Evolutionary conservation across 208 protist species (phyloP).

Genomic region (Leishmania guyanensis): DNA sequence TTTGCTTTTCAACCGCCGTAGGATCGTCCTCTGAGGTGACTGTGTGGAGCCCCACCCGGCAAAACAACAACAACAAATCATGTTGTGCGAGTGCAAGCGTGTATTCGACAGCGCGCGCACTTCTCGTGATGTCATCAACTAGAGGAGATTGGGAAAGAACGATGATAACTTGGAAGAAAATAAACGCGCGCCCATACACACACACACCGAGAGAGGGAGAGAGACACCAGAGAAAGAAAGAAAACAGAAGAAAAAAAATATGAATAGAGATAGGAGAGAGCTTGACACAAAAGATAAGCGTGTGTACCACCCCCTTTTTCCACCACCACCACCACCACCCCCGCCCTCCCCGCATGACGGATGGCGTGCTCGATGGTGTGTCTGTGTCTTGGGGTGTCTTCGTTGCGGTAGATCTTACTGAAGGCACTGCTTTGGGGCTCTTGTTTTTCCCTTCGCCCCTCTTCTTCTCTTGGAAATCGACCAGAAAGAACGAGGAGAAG

Average conservation of each 20-base stretch:
- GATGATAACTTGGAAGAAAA: neutral
- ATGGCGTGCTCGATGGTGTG: neutral
- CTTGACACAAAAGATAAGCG: neutral
- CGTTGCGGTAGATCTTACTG: neutral
- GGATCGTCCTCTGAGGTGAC: neutral
- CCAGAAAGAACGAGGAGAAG: neutral
- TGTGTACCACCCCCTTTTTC: neutral
- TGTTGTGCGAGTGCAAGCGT: neutral
- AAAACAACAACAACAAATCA: neutral
- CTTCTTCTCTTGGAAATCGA: neutral
- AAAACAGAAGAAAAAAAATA: slow-evolving; percentile 1
- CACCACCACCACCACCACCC: too few relatives aligned
- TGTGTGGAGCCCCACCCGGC: neutral
- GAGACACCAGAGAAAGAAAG: slow-evolving; percentile 2
- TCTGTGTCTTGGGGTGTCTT: neutral
- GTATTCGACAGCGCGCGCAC: neutral
- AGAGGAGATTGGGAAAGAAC: neutral
- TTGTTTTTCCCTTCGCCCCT: neutral
- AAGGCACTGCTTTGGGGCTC: neutral
- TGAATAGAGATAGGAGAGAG: neutral
- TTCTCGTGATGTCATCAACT: neutral
- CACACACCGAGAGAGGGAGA: neutral
- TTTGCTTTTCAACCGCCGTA: neutral
- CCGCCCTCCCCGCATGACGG: neutral
- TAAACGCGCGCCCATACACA: neutral